phyloP scores from a whole-genome alignment of 345 rosid genomes.

The Linum usitatissimum region DNA sequence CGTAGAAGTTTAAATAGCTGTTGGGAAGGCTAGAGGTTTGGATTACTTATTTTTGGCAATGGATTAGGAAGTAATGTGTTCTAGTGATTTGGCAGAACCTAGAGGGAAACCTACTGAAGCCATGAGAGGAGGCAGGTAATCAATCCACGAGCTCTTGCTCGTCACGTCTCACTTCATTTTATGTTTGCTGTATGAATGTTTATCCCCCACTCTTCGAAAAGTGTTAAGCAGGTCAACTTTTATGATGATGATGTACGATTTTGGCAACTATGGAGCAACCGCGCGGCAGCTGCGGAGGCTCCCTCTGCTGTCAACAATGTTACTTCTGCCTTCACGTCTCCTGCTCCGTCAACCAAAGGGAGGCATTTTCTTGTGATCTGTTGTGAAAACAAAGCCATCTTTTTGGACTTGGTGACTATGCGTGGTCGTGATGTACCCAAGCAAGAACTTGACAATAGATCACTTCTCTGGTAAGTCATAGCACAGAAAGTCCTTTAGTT shows the following conservation, averaged over 20 bases:
- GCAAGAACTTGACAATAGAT: conserved; percentile 89
- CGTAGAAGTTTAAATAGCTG: neutral
- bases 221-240: conserved; percentile 94
- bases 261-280: conserved; percentile 95
- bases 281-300: conserved; percentile 91
- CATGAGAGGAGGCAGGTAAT: conserved; percentile 89
- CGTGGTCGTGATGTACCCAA: conserved; percentile 97
- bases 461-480: conserved; percentile 67
- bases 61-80: neutral
- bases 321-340: conserved; percentile 72
- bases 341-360: conserved; percentile 84
- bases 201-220: conserved; percentile 10
- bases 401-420: conserved; percentile 94
- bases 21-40: too few relatives aligned
- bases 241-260: conserved; percentile 89
- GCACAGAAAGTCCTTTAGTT: neutral
- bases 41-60: neutral
- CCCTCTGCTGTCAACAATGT: conserved; percentile 77
- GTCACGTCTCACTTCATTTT: neutral
- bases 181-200: neutral
- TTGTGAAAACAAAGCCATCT: conserved; percentile 91
- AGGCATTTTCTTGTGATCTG: conserved; percentile 93
- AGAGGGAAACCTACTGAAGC: conserved; percentile 89
- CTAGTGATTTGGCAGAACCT: conserved; percentile 28
- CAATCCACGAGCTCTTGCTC: neutral